phyloP scores from a whole-genome alignment of 2,329 filamentous ascomycete genomes.

The Arthroderma sp. region DNA sequence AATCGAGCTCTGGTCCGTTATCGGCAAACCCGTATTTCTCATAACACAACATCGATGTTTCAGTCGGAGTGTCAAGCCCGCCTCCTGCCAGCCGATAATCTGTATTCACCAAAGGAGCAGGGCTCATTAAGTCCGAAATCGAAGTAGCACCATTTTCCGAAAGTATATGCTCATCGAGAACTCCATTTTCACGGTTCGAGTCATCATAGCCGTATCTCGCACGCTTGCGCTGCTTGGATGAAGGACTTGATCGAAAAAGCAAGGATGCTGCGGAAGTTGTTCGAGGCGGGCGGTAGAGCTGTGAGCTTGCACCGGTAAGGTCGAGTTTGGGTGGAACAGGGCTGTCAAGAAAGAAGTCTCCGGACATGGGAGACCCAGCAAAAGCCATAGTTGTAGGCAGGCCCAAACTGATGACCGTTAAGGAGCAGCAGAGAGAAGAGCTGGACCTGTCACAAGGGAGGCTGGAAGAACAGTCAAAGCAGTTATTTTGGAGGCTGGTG shows the following conservation, averaged over 20 bases:
- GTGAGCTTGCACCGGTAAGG: conserved; percentile 24
- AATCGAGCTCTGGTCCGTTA: conserved; percentile 24
- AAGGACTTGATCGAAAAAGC: conserved; percentile 18
- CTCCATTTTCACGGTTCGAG: neutral
- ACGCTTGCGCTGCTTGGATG: conserved; percentile 9
- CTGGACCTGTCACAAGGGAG: neutral
- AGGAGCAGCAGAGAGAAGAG: neutral
- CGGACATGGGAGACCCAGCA: conserved; percentile 8
- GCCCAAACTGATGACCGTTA: neutral
- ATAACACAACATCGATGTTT: conserved; percentile 12
- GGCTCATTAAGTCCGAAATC: conserved; percentile 17
- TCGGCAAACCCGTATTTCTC: conserved; percentile 13
- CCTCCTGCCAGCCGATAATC: conserved; percentile 25
- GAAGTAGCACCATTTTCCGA: conserved; percentile 9
- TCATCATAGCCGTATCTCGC: conserved; percentile 9
- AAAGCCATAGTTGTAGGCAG: conserved; percentile 1
- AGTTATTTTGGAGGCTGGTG: neutral
- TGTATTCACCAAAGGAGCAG: conserved; percentile 26
- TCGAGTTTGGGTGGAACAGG: conserved; percentile 26
- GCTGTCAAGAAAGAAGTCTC: conserved; percentile 23
- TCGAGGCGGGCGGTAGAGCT: conserved; percentile 24
- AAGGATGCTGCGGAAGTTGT: conserved; percentile 26
- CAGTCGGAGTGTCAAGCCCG: conserved; percentile 19
- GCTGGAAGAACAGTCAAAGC: neutral
- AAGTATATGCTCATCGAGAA: conserved; percentile 2